Evolutionary conservation across 768 basidiomycete genomes (phyloP).

Genomic region (Suillus luteus): DNA sequence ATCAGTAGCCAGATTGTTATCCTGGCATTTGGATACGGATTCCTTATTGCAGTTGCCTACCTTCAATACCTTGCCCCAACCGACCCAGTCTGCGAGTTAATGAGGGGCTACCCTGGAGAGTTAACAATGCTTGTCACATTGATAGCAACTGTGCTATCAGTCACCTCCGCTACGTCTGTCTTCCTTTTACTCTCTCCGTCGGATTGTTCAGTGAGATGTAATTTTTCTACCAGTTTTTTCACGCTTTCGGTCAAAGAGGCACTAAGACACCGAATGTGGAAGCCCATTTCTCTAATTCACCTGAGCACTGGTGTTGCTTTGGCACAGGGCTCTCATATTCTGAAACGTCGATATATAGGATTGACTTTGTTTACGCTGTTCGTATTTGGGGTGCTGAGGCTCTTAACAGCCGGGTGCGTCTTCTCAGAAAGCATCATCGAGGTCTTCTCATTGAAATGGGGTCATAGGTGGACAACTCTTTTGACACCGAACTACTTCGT

Average conservation of each 20-base stretch:
- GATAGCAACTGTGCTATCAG: conserved; percentile 9
- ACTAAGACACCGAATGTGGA: conserved; percentile 13
- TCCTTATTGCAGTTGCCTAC: conserved; percentile 11
- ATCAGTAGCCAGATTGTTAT: neutral
- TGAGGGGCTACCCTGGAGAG: conserved; percentile 8
- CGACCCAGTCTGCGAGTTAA: neutral
- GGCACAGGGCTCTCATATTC: conserved; percentile 3
- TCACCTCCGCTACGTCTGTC: neutral
- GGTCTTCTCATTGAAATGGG: neutral
- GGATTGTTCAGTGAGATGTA: neutral
- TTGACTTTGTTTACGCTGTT: neutral
- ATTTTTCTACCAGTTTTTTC: conserved; percentile 6
- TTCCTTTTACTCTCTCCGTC: neutral
- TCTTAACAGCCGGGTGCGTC: conserved; percentile 13
- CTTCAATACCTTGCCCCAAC: conserved; percentile 2
- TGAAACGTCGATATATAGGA: neutral
- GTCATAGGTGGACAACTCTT: conserved; percentile 18
- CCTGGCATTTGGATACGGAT: conserved; percentile 13
- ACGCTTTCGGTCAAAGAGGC: conserved; percentile 15
- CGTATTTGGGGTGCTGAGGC: conserved; percentile 9
- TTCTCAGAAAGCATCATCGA: neutral
- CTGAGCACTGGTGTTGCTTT: conserved; percentile 13
- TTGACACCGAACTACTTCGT: conserved; percentile 12
- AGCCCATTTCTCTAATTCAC: conserved; percentile 12
- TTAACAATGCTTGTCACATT: conserved; percentile 7